Base-by-base conservation (phyloP, 2,329 filamentous ascomycete genomes). In the Davidsoniella eucalypti region DNA sequence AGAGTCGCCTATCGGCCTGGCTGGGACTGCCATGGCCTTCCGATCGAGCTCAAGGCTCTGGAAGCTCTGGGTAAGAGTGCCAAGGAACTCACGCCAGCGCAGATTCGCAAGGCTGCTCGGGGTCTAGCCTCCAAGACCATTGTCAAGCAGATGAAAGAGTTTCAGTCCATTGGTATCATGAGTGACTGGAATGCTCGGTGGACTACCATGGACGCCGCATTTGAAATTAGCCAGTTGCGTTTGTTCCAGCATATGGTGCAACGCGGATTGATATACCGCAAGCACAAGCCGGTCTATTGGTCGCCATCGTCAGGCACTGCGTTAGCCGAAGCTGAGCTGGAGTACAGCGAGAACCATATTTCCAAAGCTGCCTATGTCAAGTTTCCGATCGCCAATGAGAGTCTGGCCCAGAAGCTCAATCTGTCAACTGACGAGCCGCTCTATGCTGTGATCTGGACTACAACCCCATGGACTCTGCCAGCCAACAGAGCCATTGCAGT, bases 11-110 rank as follows among this genome's bases (percentile, higher is more conserved):
- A 93, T 60, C 72, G 87, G 14, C 92, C 92, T 2, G 90, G 92
- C 43, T 98, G 92, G 92, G 93, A 98, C 63, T 98, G 92, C 57
- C 92, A 98, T 69, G 92, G 92, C 0, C 73, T 98, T 45, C 92
- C 92, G 1, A 98, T 98, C 60, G 92, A 98, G 70, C 74, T 96
- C 58, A 98, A 96, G 66, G 92, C 88, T 21, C 73, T 98, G 14
- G 83, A 84, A 58, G 65, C 67, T 5, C 6, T 56, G 60, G 44
- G 48, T 2, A 44, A 47, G 17, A 36, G 26, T 5, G 37, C 64
- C 57, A 63, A 63, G 55, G 69, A 67, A 54, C 60, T 58, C 44
- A 69, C 71, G 60, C 68, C 64, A 21, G 65, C 76, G 0, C 72
- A 76, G 55, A 75, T 87, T 54, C 75, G 85, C 18, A 65, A 71